Evolutionary conservation across 768 basidiomycete species (phyloP).

Genomic region (Leccinum boreale): DNA sequence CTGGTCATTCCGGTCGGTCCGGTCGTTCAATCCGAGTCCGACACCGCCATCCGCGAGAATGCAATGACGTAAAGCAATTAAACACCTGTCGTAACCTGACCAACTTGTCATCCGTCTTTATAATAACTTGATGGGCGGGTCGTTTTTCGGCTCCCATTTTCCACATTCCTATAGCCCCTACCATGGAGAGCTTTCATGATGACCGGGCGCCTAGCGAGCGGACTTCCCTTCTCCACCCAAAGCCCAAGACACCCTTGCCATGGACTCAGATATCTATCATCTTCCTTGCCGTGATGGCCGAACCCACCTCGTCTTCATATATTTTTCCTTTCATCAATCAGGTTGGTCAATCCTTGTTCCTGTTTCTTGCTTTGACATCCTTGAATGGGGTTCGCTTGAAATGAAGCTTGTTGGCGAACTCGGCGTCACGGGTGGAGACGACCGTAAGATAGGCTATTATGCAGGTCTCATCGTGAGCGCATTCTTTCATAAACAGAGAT

Average conservation of each 20-base stretch:
- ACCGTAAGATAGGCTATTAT: constrained; percentile 65
- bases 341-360: constrained; percentile 25
- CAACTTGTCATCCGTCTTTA: too few species aligned
- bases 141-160: background rate
- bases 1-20: too few species aligned
- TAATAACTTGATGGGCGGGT: background rate
- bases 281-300: constrained; percentile 49
- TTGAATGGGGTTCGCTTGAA: background rate
- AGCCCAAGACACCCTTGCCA: constrained; percentile 43
- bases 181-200: background rate
- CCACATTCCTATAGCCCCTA: too few species aligned
- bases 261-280: constrained; percentile 47
- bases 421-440: constrained; percentile 62
- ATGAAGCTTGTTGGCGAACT: constrained; percentile 57
- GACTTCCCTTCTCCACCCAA: constrained; percentile 38
- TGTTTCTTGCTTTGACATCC: too few species aligned
- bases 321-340: constrained; percentile 66
- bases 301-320: constrained; percentile 53
- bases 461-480: constrained; percentile 53
- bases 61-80: too few species aligned
- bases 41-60: too few species aligned
- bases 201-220: constrained; percentile 45
- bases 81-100: too few species aligned
- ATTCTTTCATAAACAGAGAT: background rate
- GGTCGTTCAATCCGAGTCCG: too few species aligned